phyloP scores from a whole-genome alignment of 1,139 yeast genomes.

The Kodamaea anthophila region DNA sequence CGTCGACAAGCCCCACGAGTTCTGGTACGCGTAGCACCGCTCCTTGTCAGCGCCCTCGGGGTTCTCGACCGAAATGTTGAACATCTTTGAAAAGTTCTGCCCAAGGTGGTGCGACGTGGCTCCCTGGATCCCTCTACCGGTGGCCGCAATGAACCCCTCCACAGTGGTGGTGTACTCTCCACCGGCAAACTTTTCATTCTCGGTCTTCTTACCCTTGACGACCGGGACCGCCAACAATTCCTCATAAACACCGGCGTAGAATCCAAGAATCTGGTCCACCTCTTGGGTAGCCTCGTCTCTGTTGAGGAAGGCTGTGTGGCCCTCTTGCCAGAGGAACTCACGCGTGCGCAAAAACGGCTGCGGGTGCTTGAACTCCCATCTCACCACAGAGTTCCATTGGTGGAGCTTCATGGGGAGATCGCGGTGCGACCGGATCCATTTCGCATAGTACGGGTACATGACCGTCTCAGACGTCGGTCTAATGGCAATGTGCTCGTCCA shows the following conservation, averaged over 20 bases:
- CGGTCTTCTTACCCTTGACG: constrained; percentile 90
- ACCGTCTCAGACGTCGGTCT: constrained; percentile 99
- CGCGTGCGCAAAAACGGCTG: constrained; percentile 98
- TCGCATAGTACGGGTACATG: constrained; percentile 98
- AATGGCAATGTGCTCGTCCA: constrained; percentile 97
- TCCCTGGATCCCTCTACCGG: constrained; percentile 99
- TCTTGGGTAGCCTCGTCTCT: constrained; percentile 74
- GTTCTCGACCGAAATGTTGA: constrained; percentile 88
- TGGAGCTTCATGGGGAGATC: constrained; percentile 93
- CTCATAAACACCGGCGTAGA: constrained; percentile 78
- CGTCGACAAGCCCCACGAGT: constrained; percentile 99
- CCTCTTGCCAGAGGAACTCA: constrained; percentile 99
- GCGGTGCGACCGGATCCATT: constrained; percentile 98
- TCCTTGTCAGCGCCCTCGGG: constrained; percentile 88
- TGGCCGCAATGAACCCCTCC: constrained; percentile 95
- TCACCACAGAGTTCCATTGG: constrained; percentile 99
- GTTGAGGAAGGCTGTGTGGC: constrained; percentile 95
- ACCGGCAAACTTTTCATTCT: constrained; percentile 98
- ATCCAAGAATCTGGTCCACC: constrained; percentile 80
- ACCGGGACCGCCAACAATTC: constrained; percentile 97
- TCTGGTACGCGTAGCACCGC: constrained; percentile 85
- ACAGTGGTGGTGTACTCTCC: constrained; percentile 92
- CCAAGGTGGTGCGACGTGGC: constrained; percentile 98
- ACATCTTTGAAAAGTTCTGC: constrained; percentile 98
- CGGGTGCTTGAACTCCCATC: constrained; percentile 99